phyloP scores from a whole-genome alignment of 768 basidiomycete genomes.

The Sarcomyxa edulis region DNA sequence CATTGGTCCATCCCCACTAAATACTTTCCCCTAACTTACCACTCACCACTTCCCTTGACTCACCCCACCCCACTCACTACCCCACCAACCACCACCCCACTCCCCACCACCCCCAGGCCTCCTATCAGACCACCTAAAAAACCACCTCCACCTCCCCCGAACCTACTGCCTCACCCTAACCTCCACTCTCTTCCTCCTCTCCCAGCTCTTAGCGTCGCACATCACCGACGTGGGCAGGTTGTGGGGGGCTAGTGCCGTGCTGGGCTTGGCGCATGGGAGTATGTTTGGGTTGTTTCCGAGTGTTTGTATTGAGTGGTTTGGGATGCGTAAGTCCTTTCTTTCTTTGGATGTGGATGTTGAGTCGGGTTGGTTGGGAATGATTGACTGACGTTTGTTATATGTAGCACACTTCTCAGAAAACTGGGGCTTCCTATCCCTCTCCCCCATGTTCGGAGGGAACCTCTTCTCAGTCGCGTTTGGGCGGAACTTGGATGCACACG shows the following conservation, averaged over 20 bases:
- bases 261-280: slow-evolving; percentile 71
- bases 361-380: too few species aligned
- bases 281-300: slow-evolving; percentile 69
- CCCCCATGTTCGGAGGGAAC: slow-evolving; percentile 77
- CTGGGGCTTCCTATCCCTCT: slow-evolving; percentile 74
- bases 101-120: too few species aligned
- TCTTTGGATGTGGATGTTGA: too few species aligned
- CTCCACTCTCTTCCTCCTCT: slow-evolving; percentile 60
- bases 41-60: neutral
- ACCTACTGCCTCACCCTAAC: slow-evolving; percentile 69
- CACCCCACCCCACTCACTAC: too few species aligned
- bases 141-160: slow-evolving; percentile 52
- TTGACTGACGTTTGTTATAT: too few species aligned
- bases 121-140: slow-evolving; percentile 61
- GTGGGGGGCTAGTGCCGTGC: slow-evolving; percentile 54
- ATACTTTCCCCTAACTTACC: too few species aligned
- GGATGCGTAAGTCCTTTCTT: slow-evolving; percentile 56
- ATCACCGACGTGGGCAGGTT: slow-evolving; percentile 55
- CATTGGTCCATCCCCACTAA: neutral
- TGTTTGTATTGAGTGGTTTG: slow-evolving; percentile 87
- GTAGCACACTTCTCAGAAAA: slow-evolving; percentile 77
- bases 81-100: too few species aligned
- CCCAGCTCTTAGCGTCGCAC: slow-evolving; percentile 56
- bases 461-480: slow-evolving; percentile 84
- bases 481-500: slow-evolving; percentile 72